Evolutionary conservation across 2,329 filamentous ascomycete genomes (phyloP).

Genomic region (Apiospora rasikravindrae): DNA sequence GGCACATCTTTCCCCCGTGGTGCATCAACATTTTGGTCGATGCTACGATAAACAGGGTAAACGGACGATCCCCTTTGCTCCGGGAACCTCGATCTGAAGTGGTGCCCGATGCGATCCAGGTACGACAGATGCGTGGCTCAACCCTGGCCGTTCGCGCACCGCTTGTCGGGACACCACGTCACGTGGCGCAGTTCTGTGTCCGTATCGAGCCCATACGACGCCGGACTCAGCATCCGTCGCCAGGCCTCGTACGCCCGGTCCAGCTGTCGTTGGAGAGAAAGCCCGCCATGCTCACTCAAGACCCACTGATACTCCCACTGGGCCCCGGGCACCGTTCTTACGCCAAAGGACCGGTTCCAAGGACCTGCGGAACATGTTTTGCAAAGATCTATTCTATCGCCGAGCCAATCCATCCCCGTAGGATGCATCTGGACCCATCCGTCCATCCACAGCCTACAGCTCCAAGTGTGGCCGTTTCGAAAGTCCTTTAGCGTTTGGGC

Average conservation of each 20-base stretch:
- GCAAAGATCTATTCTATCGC: too few relatives aligned
- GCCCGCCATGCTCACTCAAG: neutral
- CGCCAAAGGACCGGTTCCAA: too few relatives aligned
- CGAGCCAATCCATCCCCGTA: too few relatives aligned
- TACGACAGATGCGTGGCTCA: neutral
- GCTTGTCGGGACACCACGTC: neutral
- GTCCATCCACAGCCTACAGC: too few relatives aligned
- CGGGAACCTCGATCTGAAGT: neutral
- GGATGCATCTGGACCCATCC: too few relatives aligned
- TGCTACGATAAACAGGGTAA: neutral
- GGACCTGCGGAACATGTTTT: too few relatives aligned
- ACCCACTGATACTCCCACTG: neutral
- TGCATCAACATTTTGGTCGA: too few relatives aligned
- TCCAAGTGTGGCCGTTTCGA: too few relatives aligned
- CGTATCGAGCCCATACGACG: neutral
- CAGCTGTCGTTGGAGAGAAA: neutral
- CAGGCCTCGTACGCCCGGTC: neutral
- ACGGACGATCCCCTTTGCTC: too few relatives aligned
- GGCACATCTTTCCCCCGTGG: too few relatives aligned
- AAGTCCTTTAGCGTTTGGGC: fast-evolving
- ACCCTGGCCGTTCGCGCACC: neutral
- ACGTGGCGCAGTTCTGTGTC: neutral
- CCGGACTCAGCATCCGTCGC: neutral
- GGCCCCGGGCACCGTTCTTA: too few relatives aligned
- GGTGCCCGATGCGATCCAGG: neutral